Base-by-base conservation (phyloP, 2,329 filamentous ascomycete species). In the Cordyceps javanica region DNA sequence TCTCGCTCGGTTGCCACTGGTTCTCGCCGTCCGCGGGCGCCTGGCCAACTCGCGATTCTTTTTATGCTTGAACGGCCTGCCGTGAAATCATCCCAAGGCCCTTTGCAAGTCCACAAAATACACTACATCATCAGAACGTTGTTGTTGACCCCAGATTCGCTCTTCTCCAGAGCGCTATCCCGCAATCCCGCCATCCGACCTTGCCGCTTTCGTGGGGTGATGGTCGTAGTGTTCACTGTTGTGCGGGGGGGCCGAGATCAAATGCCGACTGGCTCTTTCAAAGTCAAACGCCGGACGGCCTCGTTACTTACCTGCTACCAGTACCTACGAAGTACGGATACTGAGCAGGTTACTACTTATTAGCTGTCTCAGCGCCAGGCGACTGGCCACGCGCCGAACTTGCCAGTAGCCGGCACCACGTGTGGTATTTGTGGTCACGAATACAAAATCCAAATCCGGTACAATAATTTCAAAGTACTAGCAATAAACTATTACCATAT, bases 191-290 rank as follows among this genome's bases (percentile, higher is more conserved):
- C 16, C n/a, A 16, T 53, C 39, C n/a, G n/a, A n/a, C n/a, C n/a
- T n/a, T n/a, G n/a, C 50, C 50, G 50, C 39, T 39, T 53, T 8
- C 52, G 41, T 55, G 52, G 52, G 41, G 52, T 46, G 52, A 38
- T 23, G 38, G 32, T 21, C 16, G 21, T 19, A n/a, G n/a, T 11
- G 19, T 38, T 41, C 23, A n/a, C 11, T 11, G 19, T 38, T 41
- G 16, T 48, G 54, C 44, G 54, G 54, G 44, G 53, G 25, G 21
- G 26, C 32, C 25, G 7, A 51, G 26, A 55, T 55, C 52, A 55
- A 9, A 55, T 6, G 52, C 52, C 52, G 52, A 32, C 28, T 11
- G 39, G 50, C 50, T 13, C n/a, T 19, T 44, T 53, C 38, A 21
- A 3, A 21, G 9, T 14, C 53, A 56, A 49, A 56, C 9, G 53